Evolutionary conservation across 495 filamentous ascomycete species (phyloP).

Genomic region (Xylona heveae): DNA sequence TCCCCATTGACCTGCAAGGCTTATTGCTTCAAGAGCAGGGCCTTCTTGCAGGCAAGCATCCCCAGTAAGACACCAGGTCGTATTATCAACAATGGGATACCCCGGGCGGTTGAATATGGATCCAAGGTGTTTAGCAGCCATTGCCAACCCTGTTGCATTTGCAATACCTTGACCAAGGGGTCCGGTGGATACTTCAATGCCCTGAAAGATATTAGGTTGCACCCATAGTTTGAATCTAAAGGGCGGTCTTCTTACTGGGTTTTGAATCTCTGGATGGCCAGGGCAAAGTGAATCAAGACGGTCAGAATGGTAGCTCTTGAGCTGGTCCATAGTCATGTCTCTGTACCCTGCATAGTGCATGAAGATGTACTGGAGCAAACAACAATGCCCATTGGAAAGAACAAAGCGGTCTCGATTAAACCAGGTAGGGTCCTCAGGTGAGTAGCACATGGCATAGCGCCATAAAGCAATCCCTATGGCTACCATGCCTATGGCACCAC

Average conservation of each 20-base stretch:
- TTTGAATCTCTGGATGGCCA: constrained; percentile 4
- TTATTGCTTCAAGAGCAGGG: constrained; percentile 3
- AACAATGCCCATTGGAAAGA: constrained; percentile 36
- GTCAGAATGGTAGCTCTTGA: constrained; percentile 35
- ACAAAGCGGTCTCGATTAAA: constrained; percentile 33
- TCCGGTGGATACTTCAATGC: constrained; percentile 6
- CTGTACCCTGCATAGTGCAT: constrained; percentile 36
- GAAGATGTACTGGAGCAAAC: constrained; percentile 36
- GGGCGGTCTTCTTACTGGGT: too few relatives aligned
- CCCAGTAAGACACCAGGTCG: constrained; percentile 2
- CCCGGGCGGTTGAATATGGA: background rate
- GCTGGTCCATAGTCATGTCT: constrained; percentile 34
- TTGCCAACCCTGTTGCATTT: constrained; percentile 11
- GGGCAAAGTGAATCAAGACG: constrained; percentile 17
- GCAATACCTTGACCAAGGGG: constrained; percentile 15
- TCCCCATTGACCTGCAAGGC: constrained; percentile 1
- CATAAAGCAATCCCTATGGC: constrained; percentile 29
- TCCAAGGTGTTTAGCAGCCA: constrained; percentile 4
- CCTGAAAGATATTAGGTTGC: too few relatives aligned
- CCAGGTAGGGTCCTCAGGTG: constrained; percentile 22
- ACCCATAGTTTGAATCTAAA: too few relatives aligned
- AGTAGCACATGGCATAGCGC: constrained; percentile 29
- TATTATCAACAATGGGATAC: constrained; percentile 1
- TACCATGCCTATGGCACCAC: constrained; percentile 33
- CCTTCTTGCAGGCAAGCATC: constrained; percentile 3